phyloP scores from a whole-genome alignment of 2,329 filamentous ascomycete species.

The Westerdykella ornata region DNA sequence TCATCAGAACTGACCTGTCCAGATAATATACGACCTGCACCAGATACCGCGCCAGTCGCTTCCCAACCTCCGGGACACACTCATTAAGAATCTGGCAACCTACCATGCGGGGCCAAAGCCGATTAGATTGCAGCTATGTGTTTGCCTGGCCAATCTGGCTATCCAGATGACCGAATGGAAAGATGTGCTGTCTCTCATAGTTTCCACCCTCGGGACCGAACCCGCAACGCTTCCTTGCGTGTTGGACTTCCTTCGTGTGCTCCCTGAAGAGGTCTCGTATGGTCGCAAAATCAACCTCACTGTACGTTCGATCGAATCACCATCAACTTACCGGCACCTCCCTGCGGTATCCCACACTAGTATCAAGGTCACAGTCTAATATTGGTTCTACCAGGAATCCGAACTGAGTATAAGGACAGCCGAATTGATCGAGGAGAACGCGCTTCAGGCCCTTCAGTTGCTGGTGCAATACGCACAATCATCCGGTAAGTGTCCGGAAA shows the following conservation, averaged over 20 bases:
- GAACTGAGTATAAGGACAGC: slow-evolving; percentile 78
- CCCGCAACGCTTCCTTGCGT: slow-evolving; percentile 77
- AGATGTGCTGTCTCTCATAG: slow-evolving; percentile 77
- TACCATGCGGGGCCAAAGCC: slow-evolving; percentile 76
- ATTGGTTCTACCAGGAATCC: slow-evolving; percentile 65
- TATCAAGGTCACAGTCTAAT: slow-evolving; percentile 40
- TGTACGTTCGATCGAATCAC: slow-evolving; percentile 67
- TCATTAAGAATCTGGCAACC: slow-evolving; percentile 71
- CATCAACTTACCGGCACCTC: slow-evolving; percentile 35
- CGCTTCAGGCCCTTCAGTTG: slow-evolving; percentile 75
- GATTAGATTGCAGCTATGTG: slow-evolving; percentile 78
- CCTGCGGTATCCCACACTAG: slow-evolving; percentile 29
- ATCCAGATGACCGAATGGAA: slow-evolving; percentile 97
- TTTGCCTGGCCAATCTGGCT: slow-evolving; percentile 87
- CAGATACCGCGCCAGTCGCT: slow-evolving; percentile 75
- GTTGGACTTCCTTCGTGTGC: slow-evolving; percentile 90
- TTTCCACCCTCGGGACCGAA: slow-evolving; percentile 68
- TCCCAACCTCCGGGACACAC: slow-evolving; percentile 70
- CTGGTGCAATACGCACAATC: slow-evolving; percentile 88
- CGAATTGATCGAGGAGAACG: slow-evolving; percentile 87
- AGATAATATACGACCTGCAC: slow-evolving; percentile 96
- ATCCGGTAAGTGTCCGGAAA: slow-evolving; percentile 57
- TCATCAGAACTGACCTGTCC: slow-evolving; percentile 17
- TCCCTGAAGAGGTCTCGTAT: slow-evolving; percentile 98
- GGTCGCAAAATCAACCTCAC: slow-evolving; percentile 98